A percentile compares a stretch with the other conserved stretches of the same genome.
Evolutionary conservation across 768 basidiomycete species (phyloP).

Genomic region (Amanita polypyramis): DNA sequence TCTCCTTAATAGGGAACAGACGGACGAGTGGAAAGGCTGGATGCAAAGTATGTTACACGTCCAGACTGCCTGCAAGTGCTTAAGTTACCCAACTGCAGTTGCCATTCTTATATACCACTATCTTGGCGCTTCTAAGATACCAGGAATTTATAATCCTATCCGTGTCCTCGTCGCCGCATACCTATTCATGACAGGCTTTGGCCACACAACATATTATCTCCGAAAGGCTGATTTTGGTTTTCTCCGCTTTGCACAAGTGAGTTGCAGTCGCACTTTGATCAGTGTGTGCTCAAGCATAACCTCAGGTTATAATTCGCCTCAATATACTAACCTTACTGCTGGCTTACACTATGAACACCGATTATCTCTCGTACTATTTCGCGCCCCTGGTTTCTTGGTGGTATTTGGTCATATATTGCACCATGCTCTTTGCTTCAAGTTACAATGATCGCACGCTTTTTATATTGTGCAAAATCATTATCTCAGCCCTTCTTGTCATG

Average conservation of each 20-base stretch:
- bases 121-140: constrained; percentile 78
- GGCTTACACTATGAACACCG: constrained; percentile 85
- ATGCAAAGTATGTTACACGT: constrained; percentile 68
- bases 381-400: constrained; percentile 85
- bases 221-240: constrained; percentile 85
- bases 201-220: constrained; percentile 80
- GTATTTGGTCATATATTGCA: constrained; percentile 80
- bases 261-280: constrained; percentile 11
- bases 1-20: constrained; percentile 86
- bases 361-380: constrained; percentile 89
- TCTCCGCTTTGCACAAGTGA: constrained; percentile 60
- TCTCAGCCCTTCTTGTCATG: constrained; percentile 55
- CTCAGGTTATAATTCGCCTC: constrained; percentile 65
- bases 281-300: constrained; percentile 5
- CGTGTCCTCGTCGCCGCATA: constrained; percentile 84
- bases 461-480: constrained; percentile 58
- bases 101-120: constrained; percentile 91
- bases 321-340: constrained; percentile 77
- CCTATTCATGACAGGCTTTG: constrained; percentile 91
- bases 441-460: constrained; percentile 64
- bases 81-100: constrained; percentile 31
- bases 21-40: constrained; percentile 98
- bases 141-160: constrained; percentile 89
- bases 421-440: constrained; percentile 59
- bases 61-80: constrained; percentile 7